Evolutionary conservation across 2,329 filamentous ascomycete species (phyloP).

Genomic region (Chrysosporium queenslandicum): DNA sequence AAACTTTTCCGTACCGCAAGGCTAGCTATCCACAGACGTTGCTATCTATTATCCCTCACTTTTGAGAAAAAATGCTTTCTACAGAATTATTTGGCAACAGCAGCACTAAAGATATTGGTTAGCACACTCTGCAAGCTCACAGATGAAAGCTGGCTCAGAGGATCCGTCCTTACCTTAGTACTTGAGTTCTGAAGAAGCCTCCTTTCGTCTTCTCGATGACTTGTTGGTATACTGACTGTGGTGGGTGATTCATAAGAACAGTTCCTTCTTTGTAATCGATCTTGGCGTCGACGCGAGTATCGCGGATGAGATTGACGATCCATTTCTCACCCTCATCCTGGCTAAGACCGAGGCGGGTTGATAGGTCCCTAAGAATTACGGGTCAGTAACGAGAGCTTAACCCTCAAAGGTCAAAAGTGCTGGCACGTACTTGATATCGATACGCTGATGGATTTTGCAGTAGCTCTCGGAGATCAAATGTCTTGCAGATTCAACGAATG

Average conservation of each 20-base stretch:
- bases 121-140: constrained; percentile 10
- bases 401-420: not conserved
- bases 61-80: not conserved
- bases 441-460: constrained; percentile 99
- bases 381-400: not conserved
- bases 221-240: constrained; percentile 97
- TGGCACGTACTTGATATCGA: constrained; percentile 70
- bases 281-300: constrained; percentile 95
- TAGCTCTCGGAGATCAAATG: constrained; percentile 98
- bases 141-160: too few species aligned
- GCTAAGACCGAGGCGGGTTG: constrained; percentile 77
- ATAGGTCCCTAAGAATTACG: constrained; percentile 59
- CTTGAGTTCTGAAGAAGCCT: constrained; percentile 95
- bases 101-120: constrained; percentile 29
- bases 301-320: constrained; percentile 98
- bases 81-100: constrained; percentile 40
- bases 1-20: not conserved
- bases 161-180: constrained; percentile 50
- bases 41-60: not conserved
- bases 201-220: constrained; percentile 99
- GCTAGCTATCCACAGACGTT: not conserved
- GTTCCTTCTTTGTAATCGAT: constrained; percentile 99
- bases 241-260: constrained; percentile 98
- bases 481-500: constrained; percentile 85
- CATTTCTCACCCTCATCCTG: constrained; percentile 98